phyloP scores from a whole-genome alignment of 2,329 filamentous ascomycete species.

The Penicillium griseofulvum region DNA sequence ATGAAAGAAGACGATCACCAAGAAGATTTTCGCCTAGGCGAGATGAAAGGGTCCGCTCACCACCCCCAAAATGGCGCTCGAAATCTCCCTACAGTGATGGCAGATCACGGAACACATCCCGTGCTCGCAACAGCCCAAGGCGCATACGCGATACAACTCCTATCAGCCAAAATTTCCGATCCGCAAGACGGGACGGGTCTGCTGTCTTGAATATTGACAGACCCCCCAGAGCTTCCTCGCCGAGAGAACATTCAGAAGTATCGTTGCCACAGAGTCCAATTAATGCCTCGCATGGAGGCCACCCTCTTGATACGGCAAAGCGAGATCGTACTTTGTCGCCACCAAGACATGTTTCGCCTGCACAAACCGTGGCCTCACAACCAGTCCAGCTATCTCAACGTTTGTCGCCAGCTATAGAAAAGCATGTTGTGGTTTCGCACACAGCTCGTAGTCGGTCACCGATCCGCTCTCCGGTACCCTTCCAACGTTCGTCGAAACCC shows the following conservation, averaged over 20 bases:
- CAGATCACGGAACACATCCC: constrained; percentile 31
- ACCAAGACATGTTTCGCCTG: constrained; percentile 39
- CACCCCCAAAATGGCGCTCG: constrained; percentile 38
- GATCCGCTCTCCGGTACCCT: constrained; percentile 19
- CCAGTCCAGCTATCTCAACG: constrained; percentile 59
- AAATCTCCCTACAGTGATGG: constrained; percentile 39
- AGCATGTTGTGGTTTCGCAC: constrained; percentile 43
- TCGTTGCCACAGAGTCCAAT: constrained; percentile 54
- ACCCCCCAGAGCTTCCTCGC: constrained; percentile 31
- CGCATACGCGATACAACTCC: constrained; percentile 40
- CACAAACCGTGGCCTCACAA: constrained; percentile 52
- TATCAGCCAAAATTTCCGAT: constrained; percentile 31
- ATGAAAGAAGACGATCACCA: constrained; percentile 36
- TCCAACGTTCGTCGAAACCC: constrained; percentile 23
- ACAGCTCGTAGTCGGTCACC: constrained; percentile 32
- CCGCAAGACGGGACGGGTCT: constrained; percentile 35
- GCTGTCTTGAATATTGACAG: constrained; percentile 28
- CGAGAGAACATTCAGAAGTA: constrained; percentile 31
- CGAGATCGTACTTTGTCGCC: constrained; percentile 52
- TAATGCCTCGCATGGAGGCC: constrained; percentile 50
- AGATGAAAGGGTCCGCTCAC: constrained; percentile 41
- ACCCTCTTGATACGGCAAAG: constrained; percentile 47
- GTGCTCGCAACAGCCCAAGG: constrained; percentile 34
- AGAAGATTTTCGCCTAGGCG: constrained; percentile 43
- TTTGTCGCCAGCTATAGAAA: constrained; percentile 60